Conservation (phyloP, 768 basidiomycete species). For the Chalciporus chontae region DNA sequence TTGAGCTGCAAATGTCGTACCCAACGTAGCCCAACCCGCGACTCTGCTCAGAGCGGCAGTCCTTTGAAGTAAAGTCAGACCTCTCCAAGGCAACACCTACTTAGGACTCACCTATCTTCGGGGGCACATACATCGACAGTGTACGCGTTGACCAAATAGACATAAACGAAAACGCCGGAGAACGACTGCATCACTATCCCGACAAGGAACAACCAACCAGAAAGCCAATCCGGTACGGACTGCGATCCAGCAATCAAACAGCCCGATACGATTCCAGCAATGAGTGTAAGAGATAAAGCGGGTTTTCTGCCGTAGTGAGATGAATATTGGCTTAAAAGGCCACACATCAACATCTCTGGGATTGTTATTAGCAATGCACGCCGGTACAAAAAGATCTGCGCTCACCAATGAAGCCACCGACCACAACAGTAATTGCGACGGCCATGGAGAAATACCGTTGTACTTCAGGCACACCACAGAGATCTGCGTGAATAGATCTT, state of each 20-base stretch:
- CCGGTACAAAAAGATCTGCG: background rate
- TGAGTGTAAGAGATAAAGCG: conserved; percentile 12
- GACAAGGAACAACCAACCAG: conserved; percentile 14
- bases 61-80: conserved; percentile 16
- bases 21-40: conserved; percentile 29
- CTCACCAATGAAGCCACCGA: conserved; percentile 22
- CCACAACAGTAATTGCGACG: conserved; percentile 12
- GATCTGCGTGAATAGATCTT: conserved; percentile 2
- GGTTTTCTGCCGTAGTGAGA: conserved; percentile 28
- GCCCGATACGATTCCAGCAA: conserved; percentile 4
- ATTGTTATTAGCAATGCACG: background rate
- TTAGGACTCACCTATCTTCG: conserved; percentile 21
- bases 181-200: conserved; percentile 18
- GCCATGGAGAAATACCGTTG: conserved; percentile 20
- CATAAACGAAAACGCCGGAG: conserved; percentile 1
- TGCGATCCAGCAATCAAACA: conserved; percentile 18
- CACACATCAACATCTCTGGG: conserved; percentile 24
- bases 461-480: conserved; percentile 23
- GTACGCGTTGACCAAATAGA: conserved; percentile 27
- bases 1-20: conserved; percentile 6
- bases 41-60: conserved; percentile 25
- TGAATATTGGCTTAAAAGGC: conserved; percentile 20
- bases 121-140: conserved; percentile 24
- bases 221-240: conserved; percentile 10
- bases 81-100: background rate